Evolutionary conservation across 1,284 basidiomycete genomes (phyloP).

Genomic region (Bondarzewia mesenterica): DNA sequence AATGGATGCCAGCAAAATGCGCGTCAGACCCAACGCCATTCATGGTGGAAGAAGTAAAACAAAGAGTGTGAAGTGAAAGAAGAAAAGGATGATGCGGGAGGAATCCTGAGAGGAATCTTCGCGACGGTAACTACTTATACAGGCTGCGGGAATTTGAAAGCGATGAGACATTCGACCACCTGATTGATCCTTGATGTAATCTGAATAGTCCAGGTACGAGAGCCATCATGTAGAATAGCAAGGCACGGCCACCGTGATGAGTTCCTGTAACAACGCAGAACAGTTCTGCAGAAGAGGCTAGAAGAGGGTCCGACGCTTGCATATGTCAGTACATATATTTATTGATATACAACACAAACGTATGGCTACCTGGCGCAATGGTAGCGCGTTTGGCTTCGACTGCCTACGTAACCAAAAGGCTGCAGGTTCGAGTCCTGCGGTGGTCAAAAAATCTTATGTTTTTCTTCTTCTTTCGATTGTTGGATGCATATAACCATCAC

Average conservation of each 20-base stretch:
- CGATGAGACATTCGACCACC: background rate
- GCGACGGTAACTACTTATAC: background rate
- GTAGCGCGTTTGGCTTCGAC: constrained; percentile 87
- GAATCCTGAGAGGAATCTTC: too few relatives aligned
- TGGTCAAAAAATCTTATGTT: constrained; percentile 54
- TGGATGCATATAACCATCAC: too few relatives aligned
- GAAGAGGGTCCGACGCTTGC: too few relatives aligned
- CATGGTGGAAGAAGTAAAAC: background rate
- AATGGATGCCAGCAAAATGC: background rate
- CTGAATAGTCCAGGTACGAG: too few relatives aligned
- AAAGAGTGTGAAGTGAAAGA: background rate
- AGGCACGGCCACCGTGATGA: background rate
- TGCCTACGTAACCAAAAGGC: constrained; percentile 72
- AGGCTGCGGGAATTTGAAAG: background rate
- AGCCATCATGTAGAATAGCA: too few relatives aligned
- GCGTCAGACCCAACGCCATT: background rate
- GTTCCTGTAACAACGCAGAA: too few relatives aligned
- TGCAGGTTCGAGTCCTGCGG: constrained; percentile 87
- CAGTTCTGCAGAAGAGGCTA: too few relatives aligned
- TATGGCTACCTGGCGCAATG: constrained; percentile 67
- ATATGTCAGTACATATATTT: too few relatives aligned
- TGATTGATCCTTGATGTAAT: too few relatives aligned
- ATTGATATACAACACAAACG: background rate
- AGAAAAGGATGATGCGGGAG: background rate
- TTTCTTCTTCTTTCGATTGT: too few relatives aligned